These are phyloP conservation scores for Ramaria rubella DNA, from an alignment of 768 basidiomycete genomes.

Conservation along the genomic window DNA sequence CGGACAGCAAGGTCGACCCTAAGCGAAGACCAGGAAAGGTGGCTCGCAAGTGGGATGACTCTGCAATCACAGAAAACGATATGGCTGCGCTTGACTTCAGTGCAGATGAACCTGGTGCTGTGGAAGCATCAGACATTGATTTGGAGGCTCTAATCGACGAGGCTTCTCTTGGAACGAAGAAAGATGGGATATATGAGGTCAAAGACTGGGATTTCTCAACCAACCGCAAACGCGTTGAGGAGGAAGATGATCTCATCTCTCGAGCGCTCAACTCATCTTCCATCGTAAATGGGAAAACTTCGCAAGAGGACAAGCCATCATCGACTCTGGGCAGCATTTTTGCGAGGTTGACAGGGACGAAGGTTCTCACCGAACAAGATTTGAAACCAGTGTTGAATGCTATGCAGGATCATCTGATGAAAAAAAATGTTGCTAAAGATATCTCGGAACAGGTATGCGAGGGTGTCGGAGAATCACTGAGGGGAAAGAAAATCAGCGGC, in stretches of 20 bases:
- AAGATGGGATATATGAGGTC: constrained; percentile 64
- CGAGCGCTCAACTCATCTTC: constrained; percentile 44
- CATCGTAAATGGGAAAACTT: constrained; percentile 22
- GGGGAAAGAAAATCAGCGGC: constrained; percentile 87
- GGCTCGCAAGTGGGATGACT: constrained; percentile 91
- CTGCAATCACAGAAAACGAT: constrained; percentile 71
- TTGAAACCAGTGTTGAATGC: constrained; percentile 81
- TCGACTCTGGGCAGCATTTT: constrained; percentile 66
- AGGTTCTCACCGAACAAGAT: constrained; percentile 75
- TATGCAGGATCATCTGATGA: constrained; percentile 98
- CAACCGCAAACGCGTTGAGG: constrained; percentile 32
- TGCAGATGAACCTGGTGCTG: constrained; percentile 24
- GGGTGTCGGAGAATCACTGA: constrained; percentile 80
- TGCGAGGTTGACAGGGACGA: constrained; percentile 78
- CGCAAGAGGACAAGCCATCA: constrained; percentile 24
- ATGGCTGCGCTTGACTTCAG: constrained; percentile 94
- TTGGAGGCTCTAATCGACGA: constrained; percentile 59
- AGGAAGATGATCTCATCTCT: constrained; percentile 50
- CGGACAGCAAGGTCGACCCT: constrained; percentile 43
- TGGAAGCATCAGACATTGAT: constrained; percentile 32
- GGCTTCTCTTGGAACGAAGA: constrained; percentile 70
- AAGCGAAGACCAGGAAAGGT: constrained; percentile 55
- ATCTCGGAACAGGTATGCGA: constrained; percentile 94
- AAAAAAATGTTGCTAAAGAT: constrained; percentile 96
- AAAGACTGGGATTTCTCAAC: constrained; percentile 77